Evolutionary conservation across 169 alveolate genomes (phyloP), one percentile per base, ranked within the genome.

Genomic region (Fabrea salina): DNA sequence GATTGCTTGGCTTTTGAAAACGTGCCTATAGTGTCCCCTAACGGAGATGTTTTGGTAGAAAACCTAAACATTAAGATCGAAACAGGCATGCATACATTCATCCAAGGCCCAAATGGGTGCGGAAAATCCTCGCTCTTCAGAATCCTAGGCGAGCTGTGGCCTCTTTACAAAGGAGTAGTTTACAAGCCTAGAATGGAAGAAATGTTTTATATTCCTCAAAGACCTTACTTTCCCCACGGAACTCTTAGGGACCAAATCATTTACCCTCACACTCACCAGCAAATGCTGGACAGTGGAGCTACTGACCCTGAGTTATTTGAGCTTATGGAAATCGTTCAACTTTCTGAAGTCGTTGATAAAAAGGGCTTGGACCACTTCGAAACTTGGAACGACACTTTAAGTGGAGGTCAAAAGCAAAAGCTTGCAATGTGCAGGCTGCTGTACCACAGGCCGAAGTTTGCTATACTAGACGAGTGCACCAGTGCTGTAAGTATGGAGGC

Each of bases 341-440:
- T 91, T n/a, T 89, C 78, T 19, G 79, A 84, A 47, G 50, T 91
- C 39, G 84, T 84, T 11, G 85, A 67, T 27, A 85, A 92, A 78
- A 89, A 79, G 74, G 91, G 91, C 8, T 85, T 76, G 33, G 91
- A 84, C 25, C 75, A 59, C 40, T 39, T 57, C 19, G 80, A 81
- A 27, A 92, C 89, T 53, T 92, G 96, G 96, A 87, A 85, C 66
- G 94, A 89, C 58, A 85, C 86, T 1, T 78, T 95, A 54, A 82
- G 93, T 43, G 96, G 97, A 68, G 98, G 98, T 19, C 97, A 95
- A 83, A 93, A 93, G 56, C 95, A 95, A 89, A 84, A 95, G 75
- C 89, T 95, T 58, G 98, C 97, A 54, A 86, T 95, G 88, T 97
- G 97, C 22, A 83, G 98, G 61, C 86, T 93, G 16, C 84, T 91